Base-by-base conservation (phyloP, 73 alveolate species). In the Paraurostyla sp. region DNA sequence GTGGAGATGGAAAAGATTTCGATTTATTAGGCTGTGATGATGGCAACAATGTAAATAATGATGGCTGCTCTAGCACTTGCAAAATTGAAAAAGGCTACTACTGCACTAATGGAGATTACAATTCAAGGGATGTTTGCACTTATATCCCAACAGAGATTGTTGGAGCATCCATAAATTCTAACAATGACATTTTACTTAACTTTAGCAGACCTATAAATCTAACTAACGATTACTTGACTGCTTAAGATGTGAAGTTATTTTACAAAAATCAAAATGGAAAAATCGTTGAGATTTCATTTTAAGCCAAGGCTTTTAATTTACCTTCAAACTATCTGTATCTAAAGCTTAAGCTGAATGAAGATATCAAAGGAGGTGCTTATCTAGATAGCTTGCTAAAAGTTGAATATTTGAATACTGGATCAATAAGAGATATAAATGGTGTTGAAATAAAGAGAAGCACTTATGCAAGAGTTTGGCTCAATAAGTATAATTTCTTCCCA, bases 11-110 rank as follows among this genome's bases (percentile, higher is more conserved):
- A 18, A 13, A 25, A 2, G 60, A 65, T 27, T 81, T 38, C 42
- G 76, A 59, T 36, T 35, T 73, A 58, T 80, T 59, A n/a, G 71
- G 83, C 9, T 91, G 96, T 76, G 96, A 87, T 91, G 96, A 91
- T 91, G 93, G 92, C n/a, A 91, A 91, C 51, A 35, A 38, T 2
- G 33, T 33, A 20, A 85, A 76, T 76, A 92, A 89, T 3, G 94
- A 91, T 87, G 96, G 94, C 30, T 85, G 94, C 40, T 63, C 76
- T 76, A 16, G 71, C n/a, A 40, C 69, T 32, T 87, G 96, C 80
- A 68, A 27, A 58, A 50, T 83, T 11, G 96, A 91, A 68, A 57
- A 27, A 20, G 95, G 93, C 13, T 92, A 85, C 88, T 40, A 27
- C 25, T 92, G 97, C 38, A 9, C 22, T 18, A 56, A 59, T 32